Base-by-base conservation (phyloP, 2,329 filamentous ascomycete species). In the Aspergillus pseudotamarii region DNA sequence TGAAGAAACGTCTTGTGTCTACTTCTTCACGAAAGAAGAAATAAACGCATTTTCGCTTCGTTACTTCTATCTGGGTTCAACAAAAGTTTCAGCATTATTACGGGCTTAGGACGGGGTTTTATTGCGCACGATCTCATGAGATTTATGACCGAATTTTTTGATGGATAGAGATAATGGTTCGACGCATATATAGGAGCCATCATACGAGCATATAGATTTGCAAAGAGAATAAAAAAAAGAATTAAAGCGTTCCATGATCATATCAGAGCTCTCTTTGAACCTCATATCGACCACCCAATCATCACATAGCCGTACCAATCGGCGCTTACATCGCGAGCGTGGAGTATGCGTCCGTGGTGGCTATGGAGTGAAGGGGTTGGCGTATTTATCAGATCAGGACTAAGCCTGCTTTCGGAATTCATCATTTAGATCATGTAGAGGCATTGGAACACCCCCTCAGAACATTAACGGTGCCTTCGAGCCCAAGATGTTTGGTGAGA, bases 1-100 rank as follows among this genome's bases (percentile, higher is more conserved):
- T 97, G 38, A 99, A 99, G 86, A 98, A 97, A 84, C 70, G 70
- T 2, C 68, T 77, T 21, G 70, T 77, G 12, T 69, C 74, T 53
- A 58, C 68, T 6, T 76, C 75, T 16, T 66, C 73, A 6, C 60
- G 63, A 10, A 80, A 78, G 71, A 78, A 75, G 69, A 78, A 78
- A 68, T 80, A 68, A 67, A 58, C 58, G 14, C 36, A 38, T n/a
- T 41, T 38, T 14, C 11, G 5, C 16, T 38, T 23, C 51, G 14
- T 14, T 63, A 46, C 34, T 26, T 28, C 34, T 28, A 12, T 32
- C 19, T 23, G 32, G 46, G 53, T 38, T 51, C 34, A 59, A 43
- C 19, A 64, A 61, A 50, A 60, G 48, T 61, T 59, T 61, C 30
- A n/a, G 32, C 55, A 58, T 61, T 51, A 26, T 32, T 30, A 43